phyloP scores from a whole-genome alignment of 179 eudicot genomes.

The Amaranthus tricolor region DNA sequence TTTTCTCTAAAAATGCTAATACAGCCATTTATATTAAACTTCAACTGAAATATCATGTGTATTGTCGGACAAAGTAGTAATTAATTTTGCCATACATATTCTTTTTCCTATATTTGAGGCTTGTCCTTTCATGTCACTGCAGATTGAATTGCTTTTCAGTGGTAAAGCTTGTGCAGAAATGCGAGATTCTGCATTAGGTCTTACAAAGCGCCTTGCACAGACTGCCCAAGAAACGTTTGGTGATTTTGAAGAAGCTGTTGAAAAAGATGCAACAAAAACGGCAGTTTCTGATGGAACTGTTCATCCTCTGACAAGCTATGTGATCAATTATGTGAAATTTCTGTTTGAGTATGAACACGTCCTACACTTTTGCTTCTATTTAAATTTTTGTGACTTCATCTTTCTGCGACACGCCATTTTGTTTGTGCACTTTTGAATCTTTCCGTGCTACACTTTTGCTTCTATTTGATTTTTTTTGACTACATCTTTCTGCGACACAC shows the following conservation, averaged over 20 bases:
- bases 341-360: conserved; percentile 74
- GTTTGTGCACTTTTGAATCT: too few species aligned
- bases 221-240: conserved; percentile 93
- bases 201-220: conserved; percentile 92
- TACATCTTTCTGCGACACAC: not conserved
- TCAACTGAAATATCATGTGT: not conserved
- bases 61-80: not conserved
- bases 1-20: not conserved
- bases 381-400: conserved; percentile 8
- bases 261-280: conserved; percentile 93
- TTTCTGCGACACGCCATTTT: not conserved
- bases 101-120: not conserved
- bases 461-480: conserved; percentile 11
- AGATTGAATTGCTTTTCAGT: conserved; percentile 76
- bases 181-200: conserved; percentile 79
- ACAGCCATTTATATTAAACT: not conserved
- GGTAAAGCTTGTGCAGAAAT: conserved; percentile 86
- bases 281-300: conserved; percentile 92
- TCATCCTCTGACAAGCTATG: conserved; percentile 98
- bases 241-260: conserved; percentile 98
- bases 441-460: not conserved
- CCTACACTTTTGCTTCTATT: conserved; percentile 2
- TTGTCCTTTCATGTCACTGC: conserved; percentile 21
- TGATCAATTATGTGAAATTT: conserved; percentile 93
- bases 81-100: not conserved